phyloP scores from a whole-genome alignment of 1,284 basidiomycete genomes.

The Microbotryomycetes sp. region DNA sequence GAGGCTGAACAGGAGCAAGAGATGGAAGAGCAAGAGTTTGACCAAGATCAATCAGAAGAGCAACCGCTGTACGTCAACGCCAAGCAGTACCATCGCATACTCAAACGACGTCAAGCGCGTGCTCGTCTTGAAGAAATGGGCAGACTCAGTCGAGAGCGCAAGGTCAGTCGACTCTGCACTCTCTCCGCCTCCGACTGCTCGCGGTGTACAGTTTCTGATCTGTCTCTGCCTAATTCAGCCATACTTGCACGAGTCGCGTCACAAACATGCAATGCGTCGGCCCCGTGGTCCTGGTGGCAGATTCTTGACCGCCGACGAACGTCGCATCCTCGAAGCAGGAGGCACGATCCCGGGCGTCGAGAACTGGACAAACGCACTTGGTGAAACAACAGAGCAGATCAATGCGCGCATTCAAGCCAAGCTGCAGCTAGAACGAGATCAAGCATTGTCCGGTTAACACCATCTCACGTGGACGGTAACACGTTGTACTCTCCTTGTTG shows the following conservation, averaged over 20 bases:
- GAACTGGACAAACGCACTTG: neutral
- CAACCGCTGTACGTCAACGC: slow-evolving; percentile 96
- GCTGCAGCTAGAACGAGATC: too few species aligned
- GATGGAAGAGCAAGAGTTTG: neutral
- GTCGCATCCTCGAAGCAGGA: slow-evolving; percentile 23
- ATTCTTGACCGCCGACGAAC: slow-evolving; percentile 87
- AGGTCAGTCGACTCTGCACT: slow-evolving; percentile 51
- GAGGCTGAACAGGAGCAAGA: neutral
- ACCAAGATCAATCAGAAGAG: slow-evolving; percentile 39
- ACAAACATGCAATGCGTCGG: slow-evolving; percentile 94
- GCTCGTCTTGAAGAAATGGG: slow-evolving; percentile 86
- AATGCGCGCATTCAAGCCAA: neutral
- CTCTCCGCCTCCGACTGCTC: neutral
- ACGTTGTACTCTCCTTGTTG: too few species aligned
- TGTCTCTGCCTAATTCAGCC: slow-evolving; percentile 10
- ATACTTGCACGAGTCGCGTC: slow-evolving; percentile 46
- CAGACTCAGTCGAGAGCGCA: slow-evolving; percentile 78
- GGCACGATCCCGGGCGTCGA: slow-evolving; percentile 24
- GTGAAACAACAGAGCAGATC: neutral
- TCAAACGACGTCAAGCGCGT: slow-evolving; percentile 80
- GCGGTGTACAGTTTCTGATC: neutral
- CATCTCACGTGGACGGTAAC: too few species aligned
- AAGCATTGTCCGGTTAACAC: too few species aligned
- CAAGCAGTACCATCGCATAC: slow-evolving; percentile 93
- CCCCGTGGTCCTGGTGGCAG: slow-evolving; percentile 93